phyloP scores from a whole-genome alignment of 1,284 basidiomycete species.

The Polyporus tsugae region DNA sequence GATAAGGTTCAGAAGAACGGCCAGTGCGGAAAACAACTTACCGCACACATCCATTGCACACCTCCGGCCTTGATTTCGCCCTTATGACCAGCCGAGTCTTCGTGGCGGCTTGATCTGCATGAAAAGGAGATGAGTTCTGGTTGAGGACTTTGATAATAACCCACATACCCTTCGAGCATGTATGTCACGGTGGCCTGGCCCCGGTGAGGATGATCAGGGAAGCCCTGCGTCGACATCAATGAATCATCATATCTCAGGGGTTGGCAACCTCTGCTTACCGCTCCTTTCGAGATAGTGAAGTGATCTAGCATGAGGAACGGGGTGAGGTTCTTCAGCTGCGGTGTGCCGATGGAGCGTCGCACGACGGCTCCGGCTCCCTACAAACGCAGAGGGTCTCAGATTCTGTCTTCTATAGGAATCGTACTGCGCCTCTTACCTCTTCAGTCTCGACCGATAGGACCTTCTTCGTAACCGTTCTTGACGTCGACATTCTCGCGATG shows the following conservation, averaged over 20 bases:
- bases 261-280: slow-evolving; percentile 46
- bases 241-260: neutral
- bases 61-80: slow-evolving; percentile 86
- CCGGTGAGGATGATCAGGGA: slow-evolving; percentile 90
- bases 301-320: slow-evolving; percentile 94
- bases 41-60: slow-evolving; percentile 96
- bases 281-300: slow-evolving; percentile 70
- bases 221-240: slow-evolving; percentile 50
- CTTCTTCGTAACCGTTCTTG: slow-evolving; percentile 78
- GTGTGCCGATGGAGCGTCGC: slow-evolving; percentile 88
- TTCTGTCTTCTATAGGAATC: neutral
- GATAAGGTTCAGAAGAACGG: neutral
- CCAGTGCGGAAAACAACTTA: slow-evolving; percentile 42
- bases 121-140: slow-evolving; percentile 8
- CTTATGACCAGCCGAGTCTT: slow-evolving; percentile 92
- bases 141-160: neutral
- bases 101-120: slow-evolving; percentile 75
- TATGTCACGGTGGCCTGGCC: slow-evolving; percentile 92
- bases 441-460: slow-evolving; percentile 83
- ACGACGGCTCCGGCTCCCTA: slow-evolving; percentile 89
- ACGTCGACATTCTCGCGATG: slow-evolving; percentile 47
- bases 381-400: neutral
- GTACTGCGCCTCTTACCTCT: slow-evolving; percentile 60
- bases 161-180: slow-evolving; percentile 79
- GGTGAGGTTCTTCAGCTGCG: slow-evolving; percentile 79